Percentiles rank a stretch among this genome's conserved stretches.
Conservation (phyloP, 192 early-diverging fungal species). For the Backusella macrospora region DNA sequence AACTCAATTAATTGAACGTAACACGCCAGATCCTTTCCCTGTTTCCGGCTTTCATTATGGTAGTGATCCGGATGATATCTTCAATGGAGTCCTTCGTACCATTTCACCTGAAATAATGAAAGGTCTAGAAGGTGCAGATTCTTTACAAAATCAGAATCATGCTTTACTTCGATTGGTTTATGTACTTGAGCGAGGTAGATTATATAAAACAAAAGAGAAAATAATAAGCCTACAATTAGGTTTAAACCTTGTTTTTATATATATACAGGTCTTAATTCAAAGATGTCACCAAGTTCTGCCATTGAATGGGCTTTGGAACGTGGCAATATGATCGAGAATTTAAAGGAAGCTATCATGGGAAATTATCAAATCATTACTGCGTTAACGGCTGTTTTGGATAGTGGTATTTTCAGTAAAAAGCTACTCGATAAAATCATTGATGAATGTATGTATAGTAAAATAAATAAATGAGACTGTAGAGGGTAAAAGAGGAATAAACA, state of each 20-base stretch:
- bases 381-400: conserved; percentile 47
- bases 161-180: conserved; percentile 58
- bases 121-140: conserved; percentile 38
- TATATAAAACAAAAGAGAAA: not conserved
- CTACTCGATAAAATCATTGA: conserved; percentile 58
- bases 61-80: not conserved
- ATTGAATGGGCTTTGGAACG: conserved; percentile 61
- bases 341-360: conserved; percentile 58
- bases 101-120: conserved; percentile 31
- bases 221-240: not conserved
- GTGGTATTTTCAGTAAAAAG: conserved; percentile 50
- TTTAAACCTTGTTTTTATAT: not conserved
- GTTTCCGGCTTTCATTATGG: conserved; percentile 27
- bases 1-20: conserved; percentile 47
- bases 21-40: conserved; percentile 46
- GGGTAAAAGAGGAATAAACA: not conserved
- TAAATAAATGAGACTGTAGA: not conserved
- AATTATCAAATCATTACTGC: conserved; percentile 54
- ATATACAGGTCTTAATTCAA: conserved; percentile 40
- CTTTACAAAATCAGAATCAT: conserved; percentile 40
- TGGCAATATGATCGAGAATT: conserved; percentile 52
- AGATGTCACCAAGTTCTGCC: conserved; percentile 47
- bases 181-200: conserved; percentile 52
- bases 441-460: conserved; percentile 39
- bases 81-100: not conserved